Base-by-base conservation (phyloP, 805 yeast species). In the Kazachstania africana region DNA sequence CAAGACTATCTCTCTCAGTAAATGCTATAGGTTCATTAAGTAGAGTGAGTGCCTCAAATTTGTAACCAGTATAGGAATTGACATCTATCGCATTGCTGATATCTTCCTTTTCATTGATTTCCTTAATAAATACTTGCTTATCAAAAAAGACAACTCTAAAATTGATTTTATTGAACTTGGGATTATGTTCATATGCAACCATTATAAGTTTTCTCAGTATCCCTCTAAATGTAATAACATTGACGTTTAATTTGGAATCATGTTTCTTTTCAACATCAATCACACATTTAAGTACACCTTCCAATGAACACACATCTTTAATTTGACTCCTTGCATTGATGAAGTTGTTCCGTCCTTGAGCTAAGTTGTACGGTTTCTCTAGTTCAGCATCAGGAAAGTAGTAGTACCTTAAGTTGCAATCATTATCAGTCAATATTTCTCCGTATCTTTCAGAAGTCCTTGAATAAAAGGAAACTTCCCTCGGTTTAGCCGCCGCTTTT, bases 141-240 rank as follows among this genome's bases (percentile, higher is more conserved):
- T 91, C 96, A 55, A 70, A 87, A 12, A 68, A 67, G 4, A 74
- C 67, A 4, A 81, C 59, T 39, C 82, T 73, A 23, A 79, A 57
- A 35, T 72, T 72, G 4, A 84, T 49, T 13, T 66, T 65, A 31
- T 76, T 45, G 26, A 36, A 78, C 19, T 63, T 61, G n/a, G 60
- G 48, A 33, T 67, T 65, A n/a, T n/a, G n/a, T 47, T 74, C 78
- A 3, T 87, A 48, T 13, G 53, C 54, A 9, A 44, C 33, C 16
- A 83, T 59, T 6, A 77, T 64, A 55, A 91, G 59, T 24, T 88
- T 57, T 36, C 73, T 70, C 22, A 88, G 72, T 24, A 84, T 57
- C 1, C 98, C 98, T 47, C 98, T 65, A 70, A 84, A 88, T 0
- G 95, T 77, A 16, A 88, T 62, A 21, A 88, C 67, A 44, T 84